phyloP scores from a whole-genome alignment of 106 monocot species.

The Dioscorea zingiberensis region DNA sequence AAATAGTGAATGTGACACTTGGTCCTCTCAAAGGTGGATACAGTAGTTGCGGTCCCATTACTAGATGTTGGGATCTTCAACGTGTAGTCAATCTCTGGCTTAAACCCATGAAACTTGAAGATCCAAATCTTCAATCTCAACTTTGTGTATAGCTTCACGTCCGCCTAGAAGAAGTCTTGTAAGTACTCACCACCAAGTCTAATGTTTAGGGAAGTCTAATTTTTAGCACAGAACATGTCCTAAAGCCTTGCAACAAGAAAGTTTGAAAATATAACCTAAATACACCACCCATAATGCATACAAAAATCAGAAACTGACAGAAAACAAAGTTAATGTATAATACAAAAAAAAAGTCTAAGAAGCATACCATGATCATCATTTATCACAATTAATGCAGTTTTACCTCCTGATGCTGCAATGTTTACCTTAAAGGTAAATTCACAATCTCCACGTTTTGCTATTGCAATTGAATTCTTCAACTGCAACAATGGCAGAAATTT shows the following conservation, averaged over 20 bases:
- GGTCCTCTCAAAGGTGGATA: too few relatives aligned
- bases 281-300: neutral
- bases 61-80: too few relatives aligned
- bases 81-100: too few relatives aligned
- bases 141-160: too few relatives aligned
- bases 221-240: constrained; percentile 65
- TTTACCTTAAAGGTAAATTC: too few relatives aligned
- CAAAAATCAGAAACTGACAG: too few relatives aligned
- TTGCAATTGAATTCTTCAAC: neutral
- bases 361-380: neutral
- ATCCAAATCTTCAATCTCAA: too few relatives aligned
- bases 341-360: neutral
- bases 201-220: constrained; percentile 52
- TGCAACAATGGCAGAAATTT: neutral
- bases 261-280: neutral
- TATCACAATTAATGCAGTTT: neutral
- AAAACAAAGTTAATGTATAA: neutral
- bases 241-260: constrained; percentile 38
- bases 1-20: too few relatives aligned
- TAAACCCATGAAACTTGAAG: too few relatives aligned
- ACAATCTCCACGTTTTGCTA: constrained; percentile 5
- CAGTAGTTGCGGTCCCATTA: too few relatives aligned
- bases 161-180: too few relatives aligned
- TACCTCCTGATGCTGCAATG: constrained; percentile 1
- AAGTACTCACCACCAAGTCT: too few relatives aligned